Conservation (phyloP, 1,139 yeast species). For the Candida tetrigidarum region DNA sequence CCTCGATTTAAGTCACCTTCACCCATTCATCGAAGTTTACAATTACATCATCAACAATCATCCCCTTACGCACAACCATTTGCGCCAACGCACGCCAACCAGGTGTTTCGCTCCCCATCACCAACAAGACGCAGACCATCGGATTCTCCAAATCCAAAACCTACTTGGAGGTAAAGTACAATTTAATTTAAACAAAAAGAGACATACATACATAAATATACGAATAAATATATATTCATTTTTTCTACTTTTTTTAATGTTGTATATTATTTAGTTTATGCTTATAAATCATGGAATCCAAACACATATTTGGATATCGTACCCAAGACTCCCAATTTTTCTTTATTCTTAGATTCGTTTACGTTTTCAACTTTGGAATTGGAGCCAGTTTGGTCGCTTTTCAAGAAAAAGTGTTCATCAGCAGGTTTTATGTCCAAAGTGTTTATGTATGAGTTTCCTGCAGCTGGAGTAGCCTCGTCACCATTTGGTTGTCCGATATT, state of each 20-base stretch:
- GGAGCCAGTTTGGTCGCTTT: slow-evolving; percentile 22
- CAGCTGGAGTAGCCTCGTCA: slow-evolving; percentile 4
- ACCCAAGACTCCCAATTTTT: slow-evolving; percentile 41
- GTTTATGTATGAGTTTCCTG: slow-evolving; percentile 20
- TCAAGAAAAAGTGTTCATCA: slow-evolving; percentile 34
- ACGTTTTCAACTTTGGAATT: slow-evolving; percentile 3
- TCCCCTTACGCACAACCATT: slow-evolving; percentile 3
- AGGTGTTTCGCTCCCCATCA: slow-evolving; percentile 12
- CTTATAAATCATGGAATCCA: slow-evolving; percentile 49
- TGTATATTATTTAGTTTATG: slow-evolving; percentile 4
- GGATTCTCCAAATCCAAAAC: slow-evolving; percentile 6
- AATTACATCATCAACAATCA: slow-evolving; percentile 6
- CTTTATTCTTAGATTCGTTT: slow-evolving; percentile 19
- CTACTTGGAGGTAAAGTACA: slow-evolving; percentile 13
- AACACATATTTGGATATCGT: slow-evolving; percentile 41
- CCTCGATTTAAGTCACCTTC: slow-evolving; percentile 15
- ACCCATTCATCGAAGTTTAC: slow-evolving; percentile 9
- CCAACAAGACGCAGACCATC: slow-evolving; percentile 12
- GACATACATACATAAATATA: slow-evolving; percentile 6
- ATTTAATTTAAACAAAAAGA: not conserved
- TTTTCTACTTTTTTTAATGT: not conserved
- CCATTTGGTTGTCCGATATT: not conserved
- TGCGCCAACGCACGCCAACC: slow-evolving; percentile 3
- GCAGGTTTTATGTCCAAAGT: slow-evolving; percentile 48
- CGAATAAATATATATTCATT: slow-evolving; percentile 6